A percentile compares a stretch with the other conserved stretches of the same genome.
Evolutionary conservation across 2,329 filamentous ascomycete genomes (phyloP).

Genomic region (Fusarium sp.): DNA sequence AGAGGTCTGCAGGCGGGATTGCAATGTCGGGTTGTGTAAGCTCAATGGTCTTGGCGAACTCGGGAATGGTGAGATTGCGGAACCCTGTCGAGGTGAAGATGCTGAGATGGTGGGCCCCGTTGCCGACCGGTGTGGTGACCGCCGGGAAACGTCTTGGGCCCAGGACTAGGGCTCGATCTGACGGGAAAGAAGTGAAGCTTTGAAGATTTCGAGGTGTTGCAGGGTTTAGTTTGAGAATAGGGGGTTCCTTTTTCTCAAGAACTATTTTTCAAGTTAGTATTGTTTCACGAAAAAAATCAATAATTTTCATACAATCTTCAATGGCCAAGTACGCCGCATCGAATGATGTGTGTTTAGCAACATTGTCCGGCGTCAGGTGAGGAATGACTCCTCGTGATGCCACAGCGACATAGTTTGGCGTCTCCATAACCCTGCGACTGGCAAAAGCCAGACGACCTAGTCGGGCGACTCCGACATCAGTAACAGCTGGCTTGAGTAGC

Average conservation of each 20-base stretch:
- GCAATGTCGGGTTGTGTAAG: conserved; percentile 80
- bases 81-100: conserved; percentile 90
- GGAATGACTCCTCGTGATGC: conserved; percentile 86
- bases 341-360: conserved; percentile 69
- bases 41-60: conserved; percentile 71
- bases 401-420: conserved; percentile 80
- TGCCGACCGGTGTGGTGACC: conserved; percentile 73
- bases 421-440: conserved; percentile 72
- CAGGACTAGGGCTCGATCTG: conserved; percentile 72
- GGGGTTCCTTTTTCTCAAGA: conserved; percentile 61
- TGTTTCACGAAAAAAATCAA: not conserved
- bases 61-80: conserved; percentile 69
- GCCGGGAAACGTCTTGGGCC: conserved; percentile 80
- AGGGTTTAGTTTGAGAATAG: conserved; percentile 55
- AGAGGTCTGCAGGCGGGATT: conserved; percentile 77
- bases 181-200: conserved; percentile 76
- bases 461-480: conserved; percentile 61
- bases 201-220: conserved; percentile 67
- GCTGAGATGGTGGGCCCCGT: conserved; percentile 74
- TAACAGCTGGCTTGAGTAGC: conserved; percentile 53
- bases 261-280: conserved; percentile 51
- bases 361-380: conserved; percentile 86
- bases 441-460: conserved; percentile 71
- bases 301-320: conserved; percentile 80
- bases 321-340: conserved; percentile 79